A percentile compares a stretch with the other conserved stretches of the same genome.
Conservation (phyloP, 768 basidiomycete species). For the Chiua virens region DNA sequence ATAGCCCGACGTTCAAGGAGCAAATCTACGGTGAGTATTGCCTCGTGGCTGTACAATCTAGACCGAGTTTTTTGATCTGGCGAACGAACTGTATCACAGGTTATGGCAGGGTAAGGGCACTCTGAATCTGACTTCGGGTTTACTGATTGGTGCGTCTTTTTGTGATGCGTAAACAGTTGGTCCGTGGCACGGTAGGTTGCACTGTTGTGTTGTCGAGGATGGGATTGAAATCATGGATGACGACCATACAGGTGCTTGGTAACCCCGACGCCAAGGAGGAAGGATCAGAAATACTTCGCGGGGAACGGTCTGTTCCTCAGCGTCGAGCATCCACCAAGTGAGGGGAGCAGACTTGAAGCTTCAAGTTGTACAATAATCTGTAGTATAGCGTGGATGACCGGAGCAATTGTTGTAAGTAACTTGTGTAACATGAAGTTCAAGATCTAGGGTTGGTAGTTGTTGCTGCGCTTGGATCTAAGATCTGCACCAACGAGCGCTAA, state of each 20-base stretch:
- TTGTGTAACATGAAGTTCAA: not conserved
- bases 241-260: conserved; percentile 20
- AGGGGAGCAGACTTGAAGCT: not conserved
- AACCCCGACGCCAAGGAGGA: conserved; percentile 49
- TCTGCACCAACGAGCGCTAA: conserved; percentile 8
- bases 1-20: conserved; percentile 54
- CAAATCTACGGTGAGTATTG: conserved; percentile 49
- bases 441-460: too few relatives aligned
- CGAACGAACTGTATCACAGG: conserved; percentile 13
- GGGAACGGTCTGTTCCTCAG: conserved; percentile 39
- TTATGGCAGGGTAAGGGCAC: conserved; percentile 27
- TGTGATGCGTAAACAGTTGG: conserved; percentile 14
- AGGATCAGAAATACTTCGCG: conserved; percentile 53
- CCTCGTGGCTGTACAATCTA: not conserved
- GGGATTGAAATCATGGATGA: not conserved
- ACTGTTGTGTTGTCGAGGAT: conserved; percentile 1
- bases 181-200: conserved; percentile 31
- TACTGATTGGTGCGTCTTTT: not conserved
- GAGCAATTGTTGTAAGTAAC: too few relatives aligned
- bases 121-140: not conserved
- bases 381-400: too few relatives aligned
- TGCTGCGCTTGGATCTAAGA: conserved; percentile 17
- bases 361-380: too few relatives aligned
- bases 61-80: not conserved
- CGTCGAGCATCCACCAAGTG: conserved; percentile 22